Evolutionary conservation across 164 flowering plant species (phyloP).

Genomic region (Cinnamomum micranthum): DNA sequence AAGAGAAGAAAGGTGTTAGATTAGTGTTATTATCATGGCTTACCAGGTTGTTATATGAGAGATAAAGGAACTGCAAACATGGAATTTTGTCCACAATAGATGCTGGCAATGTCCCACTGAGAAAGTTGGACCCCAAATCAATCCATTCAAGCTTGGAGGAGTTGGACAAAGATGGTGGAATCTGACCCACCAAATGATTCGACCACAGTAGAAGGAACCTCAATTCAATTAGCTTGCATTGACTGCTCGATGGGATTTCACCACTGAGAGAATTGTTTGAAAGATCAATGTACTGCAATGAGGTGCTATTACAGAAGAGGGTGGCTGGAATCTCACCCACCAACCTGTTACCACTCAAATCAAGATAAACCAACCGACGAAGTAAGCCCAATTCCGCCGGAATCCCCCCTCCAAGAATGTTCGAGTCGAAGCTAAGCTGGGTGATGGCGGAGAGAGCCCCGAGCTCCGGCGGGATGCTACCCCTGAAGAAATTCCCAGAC

Average conservation of each 20-base stretch:
- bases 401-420: slow-evolving; percentile 54
- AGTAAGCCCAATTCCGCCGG: slow-evolving; percentile 58
- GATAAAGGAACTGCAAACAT: slow-evolving; percentile 51
- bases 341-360: slow-evolving; percentile 61
- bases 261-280: slow-evolving; percentile 80
- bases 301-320: slow-evolving; percentile 55
- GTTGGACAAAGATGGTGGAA: slow-evolving; percentile 63
- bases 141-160: slow-evolving; percentile 78
- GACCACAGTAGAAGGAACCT: slow-evolving; percentile 81
- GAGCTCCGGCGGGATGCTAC: slow-evolving; percentile 60
- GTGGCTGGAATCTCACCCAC: slow-evolving; percentile 47
- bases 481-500: slow-evolving; percentile 57
- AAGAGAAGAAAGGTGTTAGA: slow-evolving; percentile 62
- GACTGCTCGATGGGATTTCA: slow-evolving; percentile 42
- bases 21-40: slow-evolving; percentile 63
- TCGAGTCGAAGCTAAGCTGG: slow-evolving; percentile 61
- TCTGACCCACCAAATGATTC: slow-evolving; percentile 51
- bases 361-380: slow-evolving; percentile 44
- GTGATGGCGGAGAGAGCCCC: slow-evolving; percentile 41
- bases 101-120: slow-evolving; percentile 63
- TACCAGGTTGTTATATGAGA: slow-evolving; percentile 65
- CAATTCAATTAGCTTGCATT: slow-evolving; percentile 47
- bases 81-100: slow-evolving; percentile 49
- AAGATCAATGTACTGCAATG: slow-evolving; percentile 66
- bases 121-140: slow-evolving; percentile 65